Conservation (phyloP, 2,329 filamentous ascomycete species). For the Penicillium sp. region DNA sequence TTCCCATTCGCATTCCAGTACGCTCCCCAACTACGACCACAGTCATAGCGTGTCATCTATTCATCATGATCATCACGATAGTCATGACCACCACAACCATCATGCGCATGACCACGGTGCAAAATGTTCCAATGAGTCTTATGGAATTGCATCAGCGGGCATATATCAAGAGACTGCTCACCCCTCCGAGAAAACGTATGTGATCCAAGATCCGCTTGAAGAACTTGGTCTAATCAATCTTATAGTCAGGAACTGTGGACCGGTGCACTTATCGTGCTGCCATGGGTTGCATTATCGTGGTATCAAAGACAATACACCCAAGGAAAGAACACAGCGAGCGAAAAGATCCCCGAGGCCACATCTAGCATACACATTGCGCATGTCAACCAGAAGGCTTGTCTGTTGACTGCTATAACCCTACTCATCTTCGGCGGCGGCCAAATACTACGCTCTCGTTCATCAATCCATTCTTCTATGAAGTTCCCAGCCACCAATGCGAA, state of each 20-base stretch:
- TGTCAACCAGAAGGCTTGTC: constrained; percentile 23
- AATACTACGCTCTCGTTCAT: constrained; percentile 17
- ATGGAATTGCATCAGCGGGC: background rate
- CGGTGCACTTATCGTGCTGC: constrained; percentile 45
- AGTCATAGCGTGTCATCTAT: constrained; percentile 24
- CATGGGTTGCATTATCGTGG: constrained; percentile 42
- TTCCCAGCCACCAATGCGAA: constrained; percentile 20
- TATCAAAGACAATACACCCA: constrained; percentile 31
- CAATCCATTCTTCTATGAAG: constrained; percentile 8
- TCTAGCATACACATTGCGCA: constrained; percentile 14
- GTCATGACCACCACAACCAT: constrained; percentile 7
- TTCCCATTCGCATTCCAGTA: constrained; percentile 39
- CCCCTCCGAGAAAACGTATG: constrained; percentile 16
- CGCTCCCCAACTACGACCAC: constrained; percentile 29
- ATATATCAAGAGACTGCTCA: background rate
- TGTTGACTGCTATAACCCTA: constrained; percentile 35
- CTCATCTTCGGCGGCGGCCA: constrained; percentile 33
- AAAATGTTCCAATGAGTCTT: background rate
- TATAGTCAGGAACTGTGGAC: constrained; percentile 50
- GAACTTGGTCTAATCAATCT: constrained; percentile 21
- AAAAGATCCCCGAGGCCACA: constrained; percentile 10
- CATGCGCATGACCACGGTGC: background rate
- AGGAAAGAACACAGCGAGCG: background rate
- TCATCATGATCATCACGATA: constrained; percentile 10
- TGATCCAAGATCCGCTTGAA: background rate